These are phyloP conservation scores for Tritrichomonas foetus DNA, from an alignment of 208 protist species.

Conservation along the genomic window DNA sequence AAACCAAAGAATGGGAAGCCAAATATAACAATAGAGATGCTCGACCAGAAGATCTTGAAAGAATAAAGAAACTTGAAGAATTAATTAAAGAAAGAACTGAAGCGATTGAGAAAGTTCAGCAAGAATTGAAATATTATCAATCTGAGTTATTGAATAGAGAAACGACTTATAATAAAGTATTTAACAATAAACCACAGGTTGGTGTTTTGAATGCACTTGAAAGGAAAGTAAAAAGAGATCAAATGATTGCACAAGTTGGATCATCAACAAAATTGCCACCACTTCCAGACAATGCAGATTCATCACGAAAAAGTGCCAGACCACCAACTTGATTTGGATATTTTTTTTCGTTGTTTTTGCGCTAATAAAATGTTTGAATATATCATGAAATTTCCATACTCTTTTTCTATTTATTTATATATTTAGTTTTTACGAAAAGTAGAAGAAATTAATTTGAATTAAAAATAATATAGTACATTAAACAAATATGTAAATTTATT, in stretches of 20 bases:
- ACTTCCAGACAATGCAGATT: background rate
- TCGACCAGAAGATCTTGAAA: slow-evolving; percentile 3
- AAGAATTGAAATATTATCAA: background rate
- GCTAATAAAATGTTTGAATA: too few species aligned
- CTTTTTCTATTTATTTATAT: too few species aligned
- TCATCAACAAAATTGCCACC: background rate
- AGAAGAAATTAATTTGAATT: too few species aligned
- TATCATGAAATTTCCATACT: too few species aligned
- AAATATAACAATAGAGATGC: slow-evolving; percentile 17
- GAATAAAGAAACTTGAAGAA: background rate
- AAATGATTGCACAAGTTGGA: background rate
- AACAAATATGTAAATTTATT: too few species aligned
- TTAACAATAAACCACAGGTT: slow-evolving; percentile 24
- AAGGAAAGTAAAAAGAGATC: background rate
- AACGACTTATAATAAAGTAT: slow-evolving; percentile 37
- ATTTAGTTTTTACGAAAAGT: too few species aligned
- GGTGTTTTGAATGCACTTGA: background rate
- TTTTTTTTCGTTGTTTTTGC: too few species aligned
- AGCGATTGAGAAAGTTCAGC: slow-evolving; percentile 22
- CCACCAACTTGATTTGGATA: too few species aligned
- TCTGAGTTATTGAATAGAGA: background rate
- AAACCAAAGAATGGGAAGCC: slow-evolving; percentile 9
- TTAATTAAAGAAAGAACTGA: slow-evolving; percentile 23
- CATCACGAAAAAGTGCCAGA: too few species aligned
- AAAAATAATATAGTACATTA: too few species aligned